Evolutionary conservation across 306 rosid genomes (phyloP).

Genomic region (Arachis stenosperma): DNA sequence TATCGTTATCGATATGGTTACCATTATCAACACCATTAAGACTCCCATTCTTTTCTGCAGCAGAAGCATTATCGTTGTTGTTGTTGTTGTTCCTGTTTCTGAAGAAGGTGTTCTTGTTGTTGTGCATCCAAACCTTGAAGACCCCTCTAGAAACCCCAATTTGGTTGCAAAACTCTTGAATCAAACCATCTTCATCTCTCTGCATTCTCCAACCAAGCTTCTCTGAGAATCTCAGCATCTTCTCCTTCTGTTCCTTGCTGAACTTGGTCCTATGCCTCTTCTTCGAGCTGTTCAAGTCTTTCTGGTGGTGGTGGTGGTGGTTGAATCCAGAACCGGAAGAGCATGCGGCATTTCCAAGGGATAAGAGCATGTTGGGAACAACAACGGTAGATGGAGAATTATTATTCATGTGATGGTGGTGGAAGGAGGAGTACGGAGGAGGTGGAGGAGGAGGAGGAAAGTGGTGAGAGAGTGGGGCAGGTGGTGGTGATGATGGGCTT

Average conservation of each 20-base stretch:
- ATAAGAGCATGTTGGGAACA: slow-evolving; percentile 47
- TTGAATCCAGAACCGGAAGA: slow-evolving; percentile 13
- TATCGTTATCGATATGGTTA: neutral
- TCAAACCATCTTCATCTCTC: slow-evolving; percentile 50
- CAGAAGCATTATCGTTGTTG: neutral
- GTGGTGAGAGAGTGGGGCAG: slow-evolving; percentile 59
- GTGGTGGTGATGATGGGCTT: slow-evolving; percentile 56
- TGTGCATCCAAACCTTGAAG: slow-evolving; percentile 90
- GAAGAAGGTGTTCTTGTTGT: slow-evolving; percentile 60
- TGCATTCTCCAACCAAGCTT: slow-evolving; percentile 72
- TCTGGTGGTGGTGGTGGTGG: neutral
- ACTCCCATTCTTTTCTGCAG: slow-evolving; percentile 1
- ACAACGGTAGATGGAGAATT: slow-evolving; percentile 21
- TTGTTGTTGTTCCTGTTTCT: slow-evolving; percentile 5
- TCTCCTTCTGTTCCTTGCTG: slow-evolving; percentile 71
- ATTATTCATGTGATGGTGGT: neutral
- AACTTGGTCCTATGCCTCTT: slow-evolving; percentile 77
- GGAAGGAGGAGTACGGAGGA: slow-evolving; percentile 37
- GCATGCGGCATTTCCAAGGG: slow-evolving; percentile 40
- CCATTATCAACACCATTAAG: neutral
- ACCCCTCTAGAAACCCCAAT: slow-evolving; percentile 61
- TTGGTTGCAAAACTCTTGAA: slow-evolving; percentile 60
- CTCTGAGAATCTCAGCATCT: slow-evolving; percentile 66
- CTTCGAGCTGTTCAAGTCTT: slow-evolving; percentile 22
- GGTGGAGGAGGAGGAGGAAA: slow-evolving; percentile 42